A percentile compares a stretch with the other conserved stretches of the same genome.
phyloP scores from a whole-genome alignment of 805 yeast genomes.

The Candida mattraensis region DNA sequence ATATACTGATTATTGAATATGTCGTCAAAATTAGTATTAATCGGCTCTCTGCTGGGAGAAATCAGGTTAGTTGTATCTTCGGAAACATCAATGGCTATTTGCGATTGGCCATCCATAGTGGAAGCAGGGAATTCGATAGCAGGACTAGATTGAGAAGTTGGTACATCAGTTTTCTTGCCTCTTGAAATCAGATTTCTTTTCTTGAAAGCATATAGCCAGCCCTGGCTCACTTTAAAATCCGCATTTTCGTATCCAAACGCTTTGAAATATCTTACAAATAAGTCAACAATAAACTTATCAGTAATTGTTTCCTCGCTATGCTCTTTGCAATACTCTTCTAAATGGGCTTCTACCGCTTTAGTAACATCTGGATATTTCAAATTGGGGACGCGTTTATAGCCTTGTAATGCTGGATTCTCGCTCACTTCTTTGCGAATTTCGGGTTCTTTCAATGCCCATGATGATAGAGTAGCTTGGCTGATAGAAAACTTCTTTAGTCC shows the following conservation, averaged over 20 bases:
- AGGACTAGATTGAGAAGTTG: neutral
- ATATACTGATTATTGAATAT: constrained; percentile 29
- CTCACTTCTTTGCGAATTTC: constrained; percentile 23
- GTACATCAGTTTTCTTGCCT: constrained; percentile 10
- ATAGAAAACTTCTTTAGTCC: constrained; percentile 26
- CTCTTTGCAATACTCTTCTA: constrained; percentile 14
- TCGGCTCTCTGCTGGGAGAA: too few species aligned
- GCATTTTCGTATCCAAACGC: constrained; percentile 25
- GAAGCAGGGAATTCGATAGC: neutral
- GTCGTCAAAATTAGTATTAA: constrained; percentile 29
- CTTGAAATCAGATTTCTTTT: constrained; percentile 28
- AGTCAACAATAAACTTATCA: constrained; percentile 28
- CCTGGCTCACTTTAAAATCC: constrained; percentile 31
- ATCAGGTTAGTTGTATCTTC: too few species aligned
- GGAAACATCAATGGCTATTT: too few species aligned
- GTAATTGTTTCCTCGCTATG: constrained; percentile 24
- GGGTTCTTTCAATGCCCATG: constrained; percentile 32
- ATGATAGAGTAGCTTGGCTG: constrained; percentile 37
- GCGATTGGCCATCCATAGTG: constrained; percentile 1
- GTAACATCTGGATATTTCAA: constrained; percentile 36
- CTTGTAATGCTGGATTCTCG: constrained; percentile 28
- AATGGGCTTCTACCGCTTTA: constrained; percentile 29
- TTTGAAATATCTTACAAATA: constrained; percentile 16
- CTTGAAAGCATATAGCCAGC: constrained; percentile 37
- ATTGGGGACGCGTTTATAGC: constrained; percentile 33